Percentiles rank a stretch among this genome's conserved stretches.
phyloP scores from a whole-genome alignment of 1,284 basidiomycete genomes.

The Cutaneotrichosporon sp. region DNA sequence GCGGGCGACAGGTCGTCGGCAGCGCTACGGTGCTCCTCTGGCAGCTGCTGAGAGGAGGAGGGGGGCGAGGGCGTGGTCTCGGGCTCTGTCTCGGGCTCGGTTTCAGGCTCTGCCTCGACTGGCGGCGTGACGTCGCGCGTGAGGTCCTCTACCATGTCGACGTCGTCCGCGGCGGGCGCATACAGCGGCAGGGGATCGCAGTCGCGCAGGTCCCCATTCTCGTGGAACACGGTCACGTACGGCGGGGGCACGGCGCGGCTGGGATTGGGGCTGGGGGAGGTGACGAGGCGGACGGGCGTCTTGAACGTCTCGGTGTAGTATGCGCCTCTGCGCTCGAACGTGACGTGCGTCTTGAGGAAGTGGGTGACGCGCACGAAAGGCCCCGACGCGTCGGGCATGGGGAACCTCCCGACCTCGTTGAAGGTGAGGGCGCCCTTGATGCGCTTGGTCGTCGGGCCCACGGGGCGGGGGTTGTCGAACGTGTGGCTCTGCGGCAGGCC shows the following conservation, averaged over 20 bases:
- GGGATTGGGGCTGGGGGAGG: constrained; percentile 30
- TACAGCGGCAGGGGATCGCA: constrained; percentile 51
- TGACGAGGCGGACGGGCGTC: constrained; percentile 46
- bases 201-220: constrained; percentile 46
- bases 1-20: background rate
- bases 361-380: constrained; percentile 48
- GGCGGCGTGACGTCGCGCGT: background rate
- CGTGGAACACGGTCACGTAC: constrained; percentile 49
- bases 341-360: constrained; percentile 43
- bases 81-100: too few relatives aligned
- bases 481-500: background rate
- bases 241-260: constrained; percentile 41
- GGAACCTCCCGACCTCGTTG: background rate
- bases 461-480: background rate
- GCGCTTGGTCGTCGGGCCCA: background rate
- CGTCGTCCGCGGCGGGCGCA: background rate
- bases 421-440: constrained; percentile 4
- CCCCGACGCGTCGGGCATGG: constrained; percentile 30
- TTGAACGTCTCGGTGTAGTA: constrained; percentile 38
- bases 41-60: background rate
- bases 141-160: background rate
- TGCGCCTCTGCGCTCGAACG: constrained; percentile 29
- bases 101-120: too few relatives aligned
- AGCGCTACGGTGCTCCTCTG: background rate
- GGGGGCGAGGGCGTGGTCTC: background rate